These are phyloP conservation scores for Rubus parviflorus DNA, from an alignment of 306 rosid species.

Conservation along the genomic window DNA sequence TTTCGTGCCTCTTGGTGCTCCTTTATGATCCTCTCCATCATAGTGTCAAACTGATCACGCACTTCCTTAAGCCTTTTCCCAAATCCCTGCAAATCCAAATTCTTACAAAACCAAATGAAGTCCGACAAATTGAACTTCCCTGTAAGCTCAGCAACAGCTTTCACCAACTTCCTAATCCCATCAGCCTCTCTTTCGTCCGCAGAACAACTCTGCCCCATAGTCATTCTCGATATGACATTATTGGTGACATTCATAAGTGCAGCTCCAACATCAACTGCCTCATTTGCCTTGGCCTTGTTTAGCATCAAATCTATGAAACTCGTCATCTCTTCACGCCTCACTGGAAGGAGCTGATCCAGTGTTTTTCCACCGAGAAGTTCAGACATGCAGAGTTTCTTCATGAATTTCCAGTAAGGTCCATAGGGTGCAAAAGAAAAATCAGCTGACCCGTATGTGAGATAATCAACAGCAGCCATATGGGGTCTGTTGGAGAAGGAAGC, in stretches of 20 bases:
- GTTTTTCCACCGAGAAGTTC: constrained; percentile 53
- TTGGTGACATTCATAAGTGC: constrained; percentile 40
- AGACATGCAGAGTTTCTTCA: constrained; percentile 53
- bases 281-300: constrained; percentile 26
- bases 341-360: constrained; percentile 36
- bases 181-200: constrained; percentile 36
- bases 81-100: constrained; percentile 52
- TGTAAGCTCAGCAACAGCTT: constrained; percentile 29
- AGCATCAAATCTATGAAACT: constrained; percentile 25
- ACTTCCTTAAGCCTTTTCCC: constrained; percentile 33
- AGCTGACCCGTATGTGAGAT: constrained; percentile 37
- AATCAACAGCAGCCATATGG: constrained; percentile 22
- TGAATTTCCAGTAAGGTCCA: constrained; percentile 58
- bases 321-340: constrained; percentile 46
- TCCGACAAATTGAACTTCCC: constrained; percentile 61
- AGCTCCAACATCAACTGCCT: constrained; percentile 42
- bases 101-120: constrained; percentile 51
- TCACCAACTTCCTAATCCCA: constrained; percentile 39
- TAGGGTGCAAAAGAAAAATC: constrained; percentile 43
- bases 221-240: constrained; percentile 52
- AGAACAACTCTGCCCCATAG: constrained; percentile 30
- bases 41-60: constrained; percentile 39
- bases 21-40: constrained; percentile 50
- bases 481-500: constrained; percentile 34
- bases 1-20: constrained; percentile 45